Percentiles rank a stretch among this genome's conserved stretches.
phyloP scores from a whole-genome alignment of 2,329 filamentous ascomycete genomes.

The Sarocladium brachiariae region DNA sequence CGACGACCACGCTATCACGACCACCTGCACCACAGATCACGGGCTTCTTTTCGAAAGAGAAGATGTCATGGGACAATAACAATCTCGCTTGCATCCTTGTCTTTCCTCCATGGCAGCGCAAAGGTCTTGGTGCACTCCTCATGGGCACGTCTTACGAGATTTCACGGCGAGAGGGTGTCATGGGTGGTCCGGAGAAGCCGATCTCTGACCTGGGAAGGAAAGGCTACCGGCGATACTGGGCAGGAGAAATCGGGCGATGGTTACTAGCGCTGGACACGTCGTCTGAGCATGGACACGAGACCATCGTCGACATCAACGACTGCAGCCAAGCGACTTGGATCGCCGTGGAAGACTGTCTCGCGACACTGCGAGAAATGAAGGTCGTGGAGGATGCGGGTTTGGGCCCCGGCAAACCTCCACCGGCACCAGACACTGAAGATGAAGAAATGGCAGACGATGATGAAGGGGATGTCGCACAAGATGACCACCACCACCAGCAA shows the following conservation, averaged over 20 bases:
- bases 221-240: slow-evolving; percentile 83
- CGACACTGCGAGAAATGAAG: slow-evolving; percentile 72
- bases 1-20: slow-evolving; percentile 9
- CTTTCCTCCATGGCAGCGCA: slow-evolving; percentile 92
- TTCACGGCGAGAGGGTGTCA: slow-evolving; percentile 70
- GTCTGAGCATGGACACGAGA: slow-evolving; percentile 21
- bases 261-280: slow-evolving; percentile 36
- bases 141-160: slow-evolving; percentile 95
- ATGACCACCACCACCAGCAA: slow-evolving; percentile 21
- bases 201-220: slow-evolving; percentile 77
- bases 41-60: slow-evolving; percentile 99
- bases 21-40: slow-evolving; percentile 50
- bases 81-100: slow-evolving; percentile 94
- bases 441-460: slow-evolving; percentile 13
- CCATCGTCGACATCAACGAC: slow-evolving; percentile 59
- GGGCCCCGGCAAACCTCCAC: slow-evolving; percentile 32
- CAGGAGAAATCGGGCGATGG: slow-evolving; percentile 72
- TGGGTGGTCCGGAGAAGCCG: slow-evolving; percentile 91
- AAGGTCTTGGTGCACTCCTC: slow-evolving; percentile 77
- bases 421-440: slow-evolving; percentile 10
- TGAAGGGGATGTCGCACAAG: neutral
- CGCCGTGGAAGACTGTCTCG: slow-evolving; percentile 73
- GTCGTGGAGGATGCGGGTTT: slow-evolving; percentile 54
- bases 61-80: slow-evolving; percentile 98
- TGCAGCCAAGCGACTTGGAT: slow-evolving; percentile 79